These are phyloP conservation scores for Nepenthes mirabilis DNA, from an alignment of 148 eudicot species.

Conservation along the genomic window DNA sequence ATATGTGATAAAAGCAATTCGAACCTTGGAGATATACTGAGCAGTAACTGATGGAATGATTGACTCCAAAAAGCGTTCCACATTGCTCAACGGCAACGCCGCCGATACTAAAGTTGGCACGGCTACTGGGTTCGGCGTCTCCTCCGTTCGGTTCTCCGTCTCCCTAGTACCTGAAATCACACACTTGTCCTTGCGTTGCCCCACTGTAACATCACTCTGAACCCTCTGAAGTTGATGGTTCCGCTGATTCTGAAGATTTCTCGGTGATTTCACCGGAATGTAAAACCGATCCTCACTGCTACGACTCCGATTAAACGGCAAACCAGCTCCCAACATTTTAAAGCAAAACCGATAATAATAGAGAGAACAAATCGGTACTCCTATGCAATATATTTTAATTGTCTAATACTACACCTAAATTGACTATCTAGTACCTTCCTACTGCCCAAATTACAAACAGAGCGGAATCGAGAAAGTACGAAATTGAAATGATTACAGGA, in stretches of 20 bases:
- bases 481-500: too few relatives aligned
- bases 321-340: constrained; percentile 41
- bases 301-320: constrained; percentile 36
- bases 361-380: not conserved
- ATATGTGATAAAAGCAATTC: not conserved
- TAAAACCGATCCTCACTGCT: constrained; percentile 13
- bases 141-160: constrained; percentile 6
- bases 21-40: constrained; percentile 21
- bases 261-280: constrained; percentile 14
- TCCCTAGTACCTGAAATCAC: constrained; percentile 1
- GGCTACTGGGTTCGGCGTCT: constrained; percentile 6
- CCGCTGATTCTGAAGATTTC: constrained; percentile 7
- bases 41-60: constrained; percentile 15
- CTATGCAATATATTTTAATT: not conserved
- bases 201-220: constrained; percentile 9
- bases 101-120: constrained; percentile 3
- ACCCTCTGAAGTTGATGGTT: constrained; percentile 8
- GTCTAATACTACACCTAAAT: not conserved
- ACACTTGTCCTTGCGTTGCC: not conserved
- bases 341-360: not conserved
- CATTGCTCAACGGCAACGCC: constrained; percentile 6
- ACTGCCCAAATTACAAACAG: too few relatives aligned
- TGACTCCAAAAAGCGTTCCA: constrained; percentile 8
- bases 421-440: too few relatives aligned
- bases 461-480: too few relatives aligned